Evolutionary conservation across 2,329 filamentous ascomycete genomes (phyloP), one percentile per base, ranked within the genome.

Genomic region (Emmonsiellopsis sp.): DNA sequence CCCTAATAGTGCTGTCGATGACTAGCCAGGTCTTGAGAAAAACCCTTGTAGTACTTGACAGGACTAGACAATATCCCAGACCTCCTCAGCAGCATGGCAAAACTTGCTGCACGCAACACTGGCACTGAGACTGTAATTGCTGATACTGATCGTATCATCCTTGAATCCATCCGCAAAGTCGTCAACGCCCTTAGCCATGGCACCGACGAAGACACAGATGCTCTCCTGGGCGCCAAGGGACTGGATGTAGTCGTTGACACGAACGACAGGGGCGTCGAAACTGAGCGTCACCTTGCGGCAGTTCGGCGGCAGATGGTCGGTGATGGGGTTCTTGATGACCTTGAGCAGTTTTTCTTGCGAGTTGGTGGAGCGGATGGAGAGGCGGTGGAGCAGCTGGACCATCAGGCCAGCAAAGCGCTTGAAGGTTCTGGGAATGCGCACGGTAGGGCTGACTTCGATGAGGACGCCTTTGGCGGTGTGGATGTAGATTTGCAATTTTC

Each of bases 61-160:
- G 20, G 16, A 52, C 79, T 84, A 98, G 65, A 96, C 81, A 62
- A 98, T 87, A 67, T 89, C 84, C 93, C 93, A 98, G 37, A 86
- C 86, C 70, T 98, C 93, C 74, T 98, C 93, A 43, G 91, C 92
- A 41, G 92, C 93, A 73, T 98, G 93, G 73, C 93, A 97, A 78
- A 98, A 97, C 73, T 97, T 98, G 82, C 92, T 96, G 80, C 93
- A 98, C 43, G 93, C 92, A 58, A 98, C 93, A 76, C 92, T 97
- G 57, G 93, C 93, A 66, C 89, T 95, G 58, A 98, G 79, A 67
- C 91, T 95, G 79, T 88, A 98, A 73, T 96, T 95, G 79, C 92
- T 97, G 75, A 98, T 97, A 63, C 87, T 89, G 67, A 98, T 97
- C 66, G 94, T 89, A 74, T 98, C 93, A 67, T 97, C 92, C 65